Evolutionary conservation across 140 eudicot genomes (phyloP).

Genomic region (Cichorium intybus): DNA sequence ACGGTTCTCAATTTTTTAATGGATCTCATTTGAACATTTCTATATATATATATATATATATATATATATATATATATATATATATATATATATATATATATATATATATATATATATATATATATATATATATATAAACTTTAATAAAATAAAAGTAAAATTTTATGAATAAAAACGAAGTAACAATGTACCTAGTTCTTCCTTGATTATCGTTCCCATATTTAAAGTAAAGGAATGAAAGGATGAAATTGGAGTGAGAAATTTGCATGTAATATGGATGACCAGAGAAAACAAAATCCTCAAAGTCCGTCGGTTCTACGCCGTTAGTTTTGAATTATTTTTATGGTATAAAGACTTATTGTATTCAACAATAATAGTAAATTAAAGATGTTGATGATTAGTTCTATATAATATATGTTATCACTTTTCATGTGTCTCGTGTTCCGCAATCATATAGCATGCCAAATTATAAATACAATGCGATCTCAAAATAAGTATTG

Average conservation of each 20-base stretch:
- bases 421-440: constrained; percentile 32
- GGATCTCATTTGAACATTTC: too few relatives aligned
- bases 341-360: background rate
- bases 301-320: constrained; percentile 47
- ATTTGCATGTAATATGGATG: constrained; percentile 29
- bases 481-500: constrained; percentile 26
- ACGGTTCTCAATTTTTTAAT: too few relatives aligned
- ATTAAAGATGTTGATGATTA: background rate
- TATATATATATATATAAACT: too few relatives aligned
- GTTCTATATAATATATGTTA: constrained; percentile 6
- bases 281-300: constrained; percentile 35
- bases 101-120: background rate
- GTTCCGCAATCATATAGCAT: constrained; percentile 29
- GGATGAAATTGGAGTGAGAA: constrained; percentile 21
- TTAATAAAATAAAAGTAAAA: constrained; percentile 22
- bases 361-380: background rate
- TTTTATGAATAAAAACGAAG: background rate
- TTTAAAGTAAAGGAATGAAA: constrained; percentile 25
- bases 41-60: constrained; percentile 3
- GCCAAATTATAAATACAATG: constrained; percentile 10
- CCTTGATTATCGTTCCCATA: constrained; percentile 31
- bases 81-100: background rate
- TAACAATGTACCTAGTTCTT: constrained; percentile 2
- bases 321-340: background rate
- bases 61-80: background rate